Conservation (phyloP, 495 filamentous ascomycete genomes). For the Aspergillus diversus region DNA sequence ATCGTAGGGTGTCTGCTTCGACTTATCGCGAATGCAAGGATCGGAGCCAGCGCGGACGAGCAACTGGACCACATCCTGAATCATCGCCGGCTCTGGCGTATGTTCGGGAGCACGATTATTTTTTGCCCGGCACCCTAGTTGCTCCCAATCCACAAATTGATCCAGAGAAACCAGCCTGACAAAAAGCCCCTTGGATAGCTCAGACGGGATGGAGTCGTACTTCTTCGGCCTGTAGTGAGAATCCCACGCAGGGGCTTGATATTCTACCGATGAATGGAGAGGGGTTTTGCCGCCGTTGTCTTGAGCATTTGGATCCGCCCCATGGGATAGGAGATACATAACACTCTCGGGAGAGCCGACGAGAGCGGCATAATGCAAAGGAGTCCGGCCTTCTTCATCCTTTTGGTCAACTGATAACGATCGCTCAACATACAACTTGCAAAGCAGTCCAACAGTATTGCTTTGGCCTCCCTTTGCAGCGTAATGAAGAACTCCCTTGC, state of each 20-base stretch:
- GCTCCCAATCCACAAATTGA: not conserved
- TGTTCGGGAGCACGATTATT: not conserved
- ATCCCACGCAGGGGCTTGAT: not conserved
- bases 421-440: conserved; percentile 6
- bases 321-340: not conserved
- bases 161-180: not conserved
- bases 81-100: not conserved
- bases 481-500: conserved; percentile 20
- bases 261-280: conserved; percentile 1
- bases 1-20: not conserved
- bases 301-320: conserved; percentile 4
- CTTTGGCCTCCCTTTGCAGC: conserved; percentile 19
- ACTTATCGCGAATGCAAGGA: conserved; percentile 6
- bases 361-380: conserved; percentile 16
- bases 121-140: not conserved
- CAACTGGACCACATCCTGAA: not conserved
- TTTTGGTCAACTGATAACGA: not conserved
- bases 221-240: not conserved
- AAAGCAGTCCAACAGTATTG: conserved; percentile 18
- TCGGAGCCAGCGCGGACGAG: not conserved
- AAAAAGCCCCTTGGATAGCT: not conserved
- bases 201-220: not conserved
- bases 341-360: conserved; percentile 4
- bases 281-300: not conserved
- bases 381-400: conserved; percentile 12